Percentiles rank a stretch among this genome's conserved stretches.
Conservation (phyloP, 2,329 filamentous ascomycete species). For the Monosporascus sp. region DNA sequence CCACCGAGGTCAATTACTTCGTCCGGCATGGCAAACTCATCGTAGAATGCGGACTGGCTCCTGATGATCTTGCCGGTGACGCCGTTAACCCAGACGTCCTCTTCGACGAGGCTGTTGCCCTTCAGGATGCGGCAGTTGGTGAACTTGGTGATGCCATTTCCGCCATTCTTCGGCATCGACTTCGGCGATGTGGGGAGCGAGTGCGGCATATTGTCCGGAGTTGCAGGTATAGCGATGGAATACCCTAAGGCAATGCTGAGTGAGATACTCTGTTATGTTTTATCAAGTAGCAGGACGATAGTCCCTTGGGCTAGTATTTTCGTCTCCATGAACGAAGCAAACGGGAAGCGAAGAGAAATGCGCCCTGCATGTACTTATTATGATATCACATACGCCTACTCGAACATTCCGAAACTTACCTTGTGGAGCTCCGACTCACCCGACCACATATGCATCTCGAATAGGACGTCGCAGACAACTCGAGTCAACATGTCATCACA, state of each 20-base stretch:
- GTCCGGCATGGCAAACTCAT: conserved; percentile 64
- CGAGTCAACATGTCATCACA: not conserved
- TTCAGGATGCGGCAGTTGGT: conserved; percentile 80
- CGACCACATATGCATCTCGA: not conserved
- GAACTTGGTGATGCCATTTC: conserved; percentile 68
- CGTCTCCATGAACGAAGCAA: conserved; percentile 23
- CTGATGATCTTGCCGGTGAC: conserved; percentile 74
- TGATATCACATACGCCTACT: conserved; percentile 14
- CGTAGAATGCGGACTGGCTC: conserved; percentile 63
- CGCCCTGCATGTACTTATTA: conserved; percentile 22
- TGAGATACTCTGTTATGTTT: conserved; percentile 17
- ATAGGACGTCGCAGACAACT: not conserved
- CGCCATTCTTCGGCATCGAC: conserved; percentile 42
- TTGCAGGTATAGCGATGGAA: not conserved
- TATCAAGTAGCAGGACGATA: conserved; percentile 24
- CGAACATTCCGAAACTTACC: not conserved
- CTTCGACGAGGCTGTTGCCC: conserved; percentile 60
- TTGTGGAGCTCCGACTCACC: not conserved
- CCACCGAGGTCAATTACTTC: conserved; percentile 73
- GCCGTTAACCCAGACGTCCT: conserved; percentile 87
- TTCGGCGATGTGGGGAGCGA: conserved; percentile 33
- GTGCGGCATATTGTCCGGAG: conserved; percentile 22
- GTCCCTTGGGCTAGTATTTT: conserved; percentile 24
- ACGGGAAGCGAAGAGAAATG: conserved; percentile 12
- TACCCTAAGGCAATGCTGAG: not conserved